Conservation (phyloP, 106 monocot genomes). For the Agapanthus africanus region DNA sequence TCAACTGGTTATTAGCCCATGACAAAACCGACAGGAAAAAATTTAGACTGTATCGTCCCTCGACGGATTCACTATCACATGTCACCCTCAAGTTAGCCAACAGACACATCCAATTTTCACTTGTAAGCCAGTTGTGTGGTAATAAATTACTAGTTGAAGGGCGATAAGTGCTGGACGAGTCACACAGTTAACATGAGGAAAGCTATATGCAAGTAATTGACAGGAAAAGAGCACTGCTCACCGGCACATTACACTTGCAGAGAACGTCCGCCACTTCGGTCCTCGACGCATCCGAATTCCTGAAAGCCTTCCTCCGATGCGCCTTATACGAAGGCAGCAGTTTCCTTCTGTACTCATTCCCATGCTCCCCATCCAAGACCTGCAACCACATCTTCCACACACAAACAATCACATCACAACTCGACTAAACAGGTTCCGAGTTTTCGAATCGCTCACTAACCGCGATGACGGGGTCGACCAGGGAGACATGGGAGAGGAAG, state of each 20-base stretch:
- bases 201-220: background rate
- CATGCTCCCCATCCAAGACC: conserved; percentile 86
- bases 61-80: too few species aligned
- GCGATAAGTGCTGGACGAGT: too few species aligned
- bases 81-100: background rate
- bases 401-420: conserved; percentile 1
- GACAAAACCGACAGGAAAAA: too few species aligned
- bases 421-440: background rate
- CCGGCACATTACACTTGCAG: conserved; percentile 73
- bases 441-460: conserved; percentile 25
- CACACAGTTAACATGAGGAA: too few species aligned
- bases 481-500: conserved; percentile 77
- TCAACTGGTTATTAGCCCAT: too few species aligned
- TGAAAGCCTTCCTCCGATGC: conserved; percentile 35
- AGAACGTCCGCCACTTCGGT: conserved; percentile 45
- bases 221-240: conserved; percentile 14
- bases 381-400: conserved; percentile 10
- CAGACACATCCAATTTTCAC: background rate
- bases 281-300: background rate
- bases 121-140: too few species aligned
- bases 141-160: too few species aligned
- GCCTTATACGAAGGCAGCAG: conserved; percentile 91
- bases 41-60: too few species aligned
- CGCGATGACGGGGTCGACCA: conserved; percentile 68
- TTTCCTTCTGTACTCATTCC: conserved; percentile 70